Base-by-base conservation (phyloP, 331 rosid genomes). In the Cucumis variabilis region DNA sequence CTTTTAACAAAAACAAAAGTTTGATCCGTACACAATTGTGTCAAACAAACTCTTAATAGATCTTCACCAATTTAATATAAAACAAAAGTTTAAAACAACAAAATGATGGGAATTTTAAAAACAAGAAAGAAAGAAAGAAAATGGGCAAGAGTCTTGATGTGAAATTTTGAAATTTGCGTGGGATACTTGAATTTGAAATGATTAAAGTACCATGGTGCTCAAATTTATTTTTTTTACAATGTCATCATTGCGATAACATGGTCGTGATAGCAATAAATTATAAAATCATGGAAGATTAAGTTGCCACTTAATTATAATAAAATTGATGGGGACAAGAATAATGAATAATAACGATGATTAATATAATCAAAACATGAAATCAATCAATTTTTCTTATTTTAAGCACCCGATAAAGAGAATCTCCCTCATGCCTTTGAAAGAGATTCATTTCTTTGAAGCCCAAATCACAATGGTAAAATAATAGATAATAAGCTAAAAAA, bases 191-290 rank as follows among this genome's bases (percentile, higher is more conserved):
- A 74, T 2, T 77, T 50, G 41, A 50, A 77, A 77, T 77, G 65
- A 77, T 77, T 77, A 50, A 77, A 77, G 65, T 77, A 12, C 9
- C 27, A 75, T 23, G 27, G 60, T 23, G 20, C 28, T 23, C 25
- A 66, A 37, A 14, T 11, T 6, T n/a, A 48, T 0, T 7, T 33
- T 30, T 33, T 33, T 33, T 1, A 46, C 24, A 11, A 44, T 74
- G 14, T 13, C 83, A 77, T 77, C 83, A 77, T 77, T 77, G 63
- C 65, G 7, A 77, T 77, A 50, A 77, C 83, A 50, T 77, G 83
- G 65, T 53, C 2, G 37, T 33, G 37, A 33, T 19, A 72, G 50
- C 48, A 15, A 14, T 21, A 62, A 28, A 30, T 13, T 7, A 48
- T n/a, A 48, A 50, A 50, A 77, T 48, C 7, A 77, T 77, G 27